Percentiles rank a stretch among this genome's conserved stretches.
phyloP scores from a whole-genome alignment of 176 grass and related monocot genomes.

The Aegilops bicornis region DNA sequence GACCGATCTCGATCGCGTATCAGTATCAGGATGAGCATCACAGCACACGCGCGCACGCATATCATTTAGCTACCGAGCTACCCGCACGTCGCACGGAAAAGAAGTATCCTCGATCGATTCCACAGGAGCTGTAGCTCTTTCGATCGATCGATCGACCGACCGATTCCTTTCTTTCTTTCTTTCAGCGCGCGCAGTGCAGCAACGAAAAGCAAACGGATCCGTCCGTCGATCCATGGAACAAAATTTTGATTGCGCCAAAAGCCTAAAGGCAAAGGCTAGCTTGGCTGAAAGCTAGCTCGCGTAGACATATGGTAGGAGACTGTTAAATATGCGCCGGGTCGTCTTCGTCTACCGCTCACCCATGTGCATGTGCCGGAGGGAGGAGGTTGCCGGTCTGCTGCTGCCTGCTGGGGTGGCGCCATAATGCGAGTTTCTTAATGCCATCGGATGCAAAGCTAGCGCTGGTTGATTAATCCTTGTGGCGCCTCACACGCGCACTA shows the following conservation, averaged over 20 bases:
- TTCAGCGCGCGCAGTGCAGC: no score
- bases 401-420: no score
- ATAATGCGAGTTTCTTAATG: background rate
- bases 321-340: slow-evolving; percentile 34
- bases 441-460: background rate
- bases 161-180: background rate
- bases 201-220: slow-evolving; percentile 20
- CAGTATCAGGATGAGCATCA: background rate
- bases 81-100: no score
- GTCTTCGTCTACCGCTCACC: slow-evolving; percentile 20
- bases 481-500: background rate
- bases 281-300: no score
- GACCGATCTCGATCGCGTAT: background rate
- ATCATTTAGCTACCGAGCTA: background rate
- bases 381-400: slow-evolving; percentile 20
- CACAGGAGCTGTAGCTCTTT: no score
- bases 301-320: background rate
- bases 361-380: slow-evolving; percentile 11
- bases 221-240: background rate
- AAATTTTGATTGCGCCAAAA: slow-evolving; percentile 32
- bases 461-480: background rate
- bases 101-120: background rate
- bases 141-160: background rate
- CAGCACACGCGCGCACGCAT: background rate
- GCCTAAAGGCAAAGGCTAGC: background rate